Percentiles rank a stretch among this genome's conserved stretches.
These are phyloP conservation scores for Rubia balearica DNA, from an alignment of 305 asterid genomes.

Conservation along the genomic window DNA sequence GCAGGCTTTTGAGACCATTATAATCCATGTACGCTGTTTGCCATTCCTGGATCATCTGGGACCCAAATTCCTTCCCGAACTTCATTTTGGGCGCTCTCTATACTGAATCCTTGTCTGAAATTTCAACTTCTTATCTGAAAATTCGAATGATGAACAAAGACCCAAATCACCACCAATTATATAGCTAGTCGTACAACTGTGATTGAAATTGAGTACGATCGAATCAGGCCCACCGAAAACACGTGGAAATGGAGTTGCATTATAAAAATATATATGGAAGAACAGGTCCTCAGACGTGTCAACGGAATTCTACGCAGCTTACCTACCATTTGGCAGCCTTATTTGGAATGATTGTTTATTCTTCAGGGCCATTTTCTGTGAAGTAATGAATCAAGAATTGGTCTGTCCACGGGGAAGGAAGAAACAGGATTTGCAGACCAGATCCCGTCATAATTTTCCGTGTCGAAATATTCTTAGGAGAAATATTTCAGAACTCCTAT, in stretches of 20 bases:
- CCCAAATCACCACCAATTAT: not conserved
- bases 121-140: too few species aligned
- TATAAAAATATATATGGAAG: not conserved
- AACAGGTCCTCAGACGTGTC: not conserved
- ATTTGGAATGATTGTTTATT: not conserved
- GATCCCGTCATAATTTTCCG: not conserved
- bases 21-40: constrained; percentile 70
- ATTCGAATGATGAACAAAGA: not conserved
- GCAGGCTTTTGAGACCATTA: constrained; percentile 34
- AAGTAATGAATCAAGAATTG: not conserved
- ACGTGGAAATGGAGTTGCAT: constrained; percentile 1
- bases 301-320: not conserved
- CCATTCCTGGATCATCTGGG: constrained; percentile 90
- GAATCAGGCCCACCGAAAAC: not conserved
- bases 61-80: constrained; percentile 73
- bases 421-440: not conserved
- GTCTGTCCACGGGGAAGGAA: not conserved
- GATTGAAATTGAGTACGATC: not conserved
- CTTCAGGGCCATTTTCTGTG: not conserved
- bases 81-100: constrained; percentile 35
- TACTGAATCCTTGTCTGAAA: too few species aligned
- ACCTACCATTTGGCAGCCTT: not conserved
- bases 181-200: not conserved
- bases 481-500: not conserved
- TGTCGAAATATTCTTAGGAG: too few species aligned